phyloP scores from a whole-genome alignment of 2,329 filamentous ascomycete genomes.

The Arthrinium phaeospermum region DNA sequence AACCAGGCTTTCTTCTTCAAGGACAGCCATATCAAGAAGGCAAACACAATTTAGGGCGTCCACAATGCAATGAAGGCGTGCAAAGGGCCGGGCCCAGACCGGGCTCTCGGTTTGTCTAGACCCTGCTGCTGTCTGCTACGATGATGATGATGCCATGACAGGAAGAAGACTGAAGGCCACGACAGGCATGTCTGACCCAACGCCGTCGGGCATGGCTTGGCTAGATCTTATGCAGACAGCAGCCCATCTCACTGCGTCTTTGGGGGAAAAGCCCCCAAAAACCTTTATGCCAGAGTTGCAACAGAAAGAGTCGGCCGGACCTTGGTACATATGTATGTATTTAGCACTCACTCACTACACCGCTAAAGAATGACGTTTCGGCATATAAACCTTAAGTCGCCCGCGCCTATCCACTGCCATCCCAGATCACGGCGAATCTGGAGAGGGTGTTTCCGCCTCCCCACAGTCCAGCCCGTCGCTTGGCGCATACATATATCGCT shows the following conservation, averaged over 20 bases:
- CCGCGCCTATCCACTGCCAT: background rate
- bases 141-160: background rate
- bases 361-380: background rate
- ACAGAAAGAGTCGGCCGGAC: background rate
- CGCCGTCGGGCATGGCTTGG: conserved; percentile 3
- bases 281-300: background rate
- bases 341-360: background rate
- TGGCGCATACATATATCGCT: background rate
- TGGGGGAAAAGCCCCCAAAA: background rate
- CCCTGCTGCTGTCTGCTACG: background rate
- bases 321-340: background rate
- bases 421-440: background rate
- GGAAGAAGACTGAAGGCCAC: background rate
- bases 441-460: background rate
- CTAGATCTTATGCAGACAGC: background rate
- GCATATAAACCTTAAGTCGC: background rate
- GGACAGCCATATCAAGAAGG: background rate
- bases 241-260: background rate
- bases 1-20: background rate
- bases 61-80: background rate
- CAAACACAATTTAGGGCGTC: background rate
- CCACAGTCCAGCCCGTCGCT: background rate
- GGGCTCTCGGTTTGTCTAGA: background rate
- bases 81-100: background rate
- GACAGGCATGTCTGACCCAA: background rate